Base-by-base conservation (phyloP, 108 stramenopile species). In the Pseudonitzschia delicatissima region DNA sequence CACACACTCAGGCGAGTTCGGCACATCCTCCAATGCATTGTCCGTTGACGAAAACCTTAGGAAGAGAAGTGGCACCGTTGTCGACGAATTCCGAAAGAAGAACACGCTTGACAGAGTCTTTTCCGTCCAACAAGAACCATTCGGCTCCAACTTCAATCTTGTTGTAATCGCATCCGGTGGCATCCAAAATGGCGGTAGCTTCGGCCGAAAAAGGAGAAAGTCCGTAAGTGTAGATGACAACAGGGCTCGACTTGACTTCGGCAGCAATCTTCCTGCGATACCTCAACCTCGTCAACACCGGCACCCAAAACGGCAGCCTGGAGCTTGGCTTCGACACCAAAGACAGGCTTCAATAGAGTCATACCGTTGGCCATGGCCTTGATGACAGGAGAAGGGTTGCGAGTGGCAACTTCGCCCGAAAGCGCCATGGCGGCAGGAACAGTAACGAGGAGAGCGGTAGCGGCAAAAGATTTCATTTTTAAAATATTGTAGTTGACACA, bases 1-100 rank as follows among this genome's bases (percentile, higher is more conserved):
- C 0, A 65, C 83, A 5, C 80, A 40, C 13, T 58, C 57, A n/a
- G 17, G 80, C 73, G 20, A 88, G 68, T 53, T 88, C 87, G 17
- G 76, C 68, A 61, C 77, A 86, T 27, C 88, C 88, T 13, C 85
- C 85, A 12, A 86, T 71, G 67, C 83, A 86, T 31, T 78, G 59
- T 29, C 88, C 88, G 11, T 81, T 81, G 40, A 89, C 77, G 44
- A 89, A 89, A 18, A 89, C 70, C 62, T 89, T 86, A 3, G 88
- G 88, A 4, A 89, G 50, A 26, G 55, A 61, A 0, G 85, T 86
- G 17, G 84, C 82, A 26, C 88, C 88, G 31, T 52, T 66, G 8
- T 82, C 74, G 12, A 73, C 72, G 29, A 66, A 69, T 42, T 78
- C 61, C 0, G 82, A 71, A 8, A 89, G 64, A 42, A 70, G 71